Conservation (phyloP, 2,329 filamentous ascomycete genomes). For the Fusarium sp. region DNA sequence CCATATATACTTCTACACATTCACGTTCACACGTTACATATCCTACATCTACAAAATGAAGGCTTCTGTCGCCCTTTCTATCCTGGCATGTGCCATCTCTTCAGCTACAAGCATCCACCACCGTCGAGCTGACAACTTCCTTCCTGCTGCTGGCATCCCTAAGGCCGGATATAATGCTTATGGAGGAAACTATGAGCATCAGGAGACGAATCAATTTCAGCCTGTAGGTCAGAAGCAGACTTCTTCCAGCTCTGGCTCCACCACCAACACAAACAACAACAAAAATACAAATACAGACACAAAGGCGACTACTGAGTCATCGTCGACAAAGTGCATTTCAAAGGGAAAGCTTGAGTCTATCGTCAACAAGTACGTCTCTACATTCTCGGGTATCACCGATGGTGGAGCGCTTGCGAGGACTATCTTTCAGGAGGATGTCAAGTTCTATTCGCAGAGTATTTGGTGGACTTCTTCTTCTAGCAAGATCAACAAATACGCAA, state of each 20-base stretch:
- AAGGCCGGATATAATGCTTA: constrained; percentile 30
- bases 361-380: constrained; percentile 37
- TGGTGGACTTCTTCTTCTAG: constrained; percentile 35
- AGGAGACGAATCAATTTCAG: constrained; percentile 26
- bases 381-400: constrained; percentile 37
- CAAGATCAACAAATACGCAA: constrained; percentile 30
- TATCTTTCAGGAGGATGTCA: constrained; percentile 28
- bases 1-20: background rate
- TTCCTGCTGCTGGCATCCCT: constrained; percentile 21
- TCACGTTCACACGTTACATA: background rate
- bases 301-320: background rate
- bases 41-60: constrained; percentile 20
- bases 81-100: constrained; percentile 31
- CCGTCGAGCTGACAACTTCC: constrained; percentile 12
- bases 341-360: constrained; percentile 24
- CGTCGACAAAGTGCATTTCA: constrained; percentile 17
- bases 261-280: background rate
- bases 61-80: constrained; percentile 18
- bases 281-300: background rate
- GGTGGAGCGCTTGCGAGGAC: constrained; percentile 20
- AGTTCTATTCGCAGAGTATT: constrained; percentile 35
- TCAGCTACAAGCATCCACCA: constrained; percentile 21
- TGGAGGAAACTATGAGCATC: constrained; percentile 34
- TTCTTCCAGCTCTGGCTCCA: background rate
- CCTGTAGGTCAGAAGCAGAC: constrained; percentile 24